Percentiles rank a stretch among this genome's conserved stretches.
These are phyloP conservation scores for Diaporthe ilicicola DNA, from an alignment of 2,329 filamentous ascomycete genomes.

Conservation along the genomic window DNA sequence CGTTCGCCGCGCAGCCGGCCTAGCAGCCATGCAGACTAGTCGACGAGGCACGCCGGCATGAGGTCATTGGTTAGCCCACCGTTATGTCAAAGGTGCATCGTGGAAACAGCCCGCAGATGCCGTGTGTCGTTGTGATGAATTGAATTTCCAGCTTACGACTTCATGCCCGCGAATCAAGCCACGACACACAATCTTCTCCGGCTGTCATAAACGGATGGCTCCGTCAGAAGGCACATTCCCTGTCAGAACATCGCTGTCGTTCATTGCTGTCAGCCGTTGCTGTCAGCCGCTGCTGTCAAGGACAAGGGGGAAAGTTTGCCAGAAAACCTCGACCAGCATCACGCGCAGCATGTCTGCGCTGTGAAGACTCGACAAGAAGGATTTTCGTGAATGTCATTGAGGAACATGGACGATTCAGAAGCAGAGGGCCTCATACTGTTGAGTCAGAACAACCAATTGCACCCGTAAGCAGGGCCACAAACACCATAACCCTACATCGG, in stretches of 20 bases:
- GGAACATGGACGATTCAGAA: background rate
- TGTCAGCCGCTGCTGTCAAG: background rate
- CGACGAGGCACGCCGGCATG: background rate
- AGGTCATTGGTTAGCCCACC: slow-evolving; percentile 13
- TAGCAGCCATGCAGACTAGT: background rate
- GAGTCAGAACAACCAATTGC: background rate
- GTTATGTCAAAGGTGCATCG: slow-evolving; percentile 17
- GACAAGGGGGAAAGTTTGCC: background rate
- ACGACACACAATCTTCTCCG: background rate
- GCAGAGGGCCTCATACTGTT: background rate
- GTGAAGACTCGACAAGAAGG: background rate
- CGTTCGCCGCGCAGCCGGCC: no score
- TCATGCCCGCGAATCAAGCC: no score
- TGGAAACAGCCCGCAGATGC: background rate
- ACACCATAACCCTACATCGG: no score
- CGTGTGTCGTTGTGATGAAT: background rate
- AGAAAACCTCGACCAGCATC: background rate
- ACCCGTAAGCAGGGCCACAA: slow-evolving; percentile 7
- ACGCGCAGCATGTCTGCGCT: slow-evolving; percentile 2
- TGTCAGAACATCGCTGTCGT: no score
- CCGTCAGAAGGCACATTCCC: background rate
- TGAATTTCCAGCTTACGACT: background rate
- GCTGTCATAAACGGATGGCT: background rate
- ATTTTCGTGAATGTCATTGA: background rate
- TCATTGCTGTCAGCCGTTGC: background rate